Conservation (phyloP, 2,329 filamentous ascomycete species). For the Colletotrichum australisinense region DNA sequence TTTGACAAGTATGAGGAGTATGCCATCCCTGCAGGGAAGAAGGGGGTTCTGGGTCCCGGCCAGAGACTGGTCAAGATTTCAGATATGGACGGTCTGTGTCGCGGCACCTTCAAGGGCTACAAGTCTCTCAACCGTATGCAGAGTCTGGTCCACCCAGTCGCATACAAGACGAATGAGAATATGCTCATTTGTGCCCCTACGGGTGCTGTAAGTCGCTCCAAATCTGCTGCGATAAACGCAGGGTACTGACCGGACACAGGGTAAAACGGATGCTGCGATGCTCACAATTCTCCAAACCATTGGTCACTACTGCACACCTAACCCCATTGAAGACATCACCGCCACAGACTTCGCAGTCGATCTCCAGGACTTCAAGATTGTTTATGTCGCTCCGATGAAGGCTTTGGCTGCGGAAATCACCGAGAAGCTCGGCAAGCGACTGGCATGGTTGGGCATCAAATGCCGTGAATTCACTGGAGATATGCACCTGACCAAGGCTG, state of each 20-base stretch:
- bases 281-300: conserved; percentile 93
- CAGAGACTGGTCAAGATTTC: conserved; percentile 83
- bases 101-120: conserved; percentile 93
- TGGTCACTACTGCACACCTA: conserved; percentile 85
- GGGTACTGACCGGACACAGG: conserved; percentile 52
- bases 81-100: conserved; percentile 89
- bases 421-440: conserved; percentile 89
- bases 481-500: conserved; percentile 97
- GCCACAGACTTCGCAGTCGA: conserved; percentile 86
- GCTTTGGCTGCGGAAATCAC: conserved; percentile 96
- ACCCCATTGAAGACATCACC: conserved; percentile 78
- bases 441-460: conserved; percentile 93
- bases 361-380: conserved; percentile 93
- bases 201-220: conserved; percentile 74
- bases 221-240: not conserved
- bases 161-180: conserved; percentile 95
- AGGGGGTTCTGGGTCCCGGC: conserved; percentile 78
- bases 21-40: conserved; percentile 82
- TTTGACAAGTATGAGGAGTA: conserved; percentile 89
- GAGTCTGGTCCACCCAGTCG: conserved; percentile 93
- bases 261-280: conserved; percentile 99
- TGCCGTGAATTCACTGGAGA: conserved; percentile 96
- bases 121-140: conserved; percentile 97
- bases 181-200: conserved; percentile 99
- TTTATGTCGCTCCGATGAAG: conserved; percentile 99